Evolutionary conservation across 192 early-diverging fungal genomes (phyloP), one percentile per base, ranked within the genome.

Genomic region (Kappamyces sp.): DNA sequence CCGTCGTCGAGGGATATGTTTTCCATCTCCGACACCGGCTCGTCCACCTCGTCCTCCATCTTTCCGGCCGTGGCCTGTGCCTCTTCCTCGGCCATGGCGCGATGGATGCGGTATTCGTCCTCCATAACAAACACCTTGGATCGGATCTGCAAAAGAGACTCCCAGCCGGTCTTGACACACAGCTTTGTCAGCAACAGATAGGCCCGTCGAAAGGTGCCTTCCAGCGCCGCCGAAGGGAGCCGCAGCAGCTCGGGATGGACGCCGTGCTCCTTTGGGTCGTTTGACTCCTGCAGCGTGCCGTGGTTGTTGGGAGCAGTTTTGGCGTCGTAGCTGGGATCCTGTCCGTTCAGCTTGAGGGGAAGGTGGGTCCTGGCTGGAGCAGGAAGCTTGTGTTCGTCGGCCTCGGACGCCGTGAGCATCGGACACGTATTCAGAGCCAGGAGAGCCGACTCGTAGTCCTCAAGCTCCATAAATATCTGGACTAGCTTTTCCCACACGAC

Each of bases 51-150:
- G n/a, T 46, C 65, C 14, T 65, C 57, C 49, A 69, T 62, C 5
- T 49, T 61, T 53, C 54, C 59, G 9, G 53, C 47, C 22, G n/a
- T 52, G 12, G 40, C 62, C 43, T 80, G 71, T 30, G 55, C 52
- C n/a, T 51, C 64, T 50, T 86, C 84, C 62, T 94, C 91, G 14
- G 79, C 83, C 38, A 83, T 72, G 15, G 88, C 87, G 7, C 81
- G 60, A 49, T 83, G 80, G 14, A 83, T 76, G 34, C 85, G 70
- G 64, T 99, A 99, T 67, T 99, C 96, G 59, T 98, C 96, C 47
- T 99, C 96, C 96, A 99, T 99, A 4, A 99, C 94, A 78, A 99
- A 99, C 5, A 92, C 94, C 45, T 71, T 65, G 12, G 91, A 93
- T 59, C 94, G 80, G 46, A 84, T 84, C 49, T 77, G 73, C 46